Evolutionary conservation across 768 basidiomycete genomes (phyloP), one percentile per base, ranked within the genome.

Genomic region (Candolleomyces efflorescens): DNA sequence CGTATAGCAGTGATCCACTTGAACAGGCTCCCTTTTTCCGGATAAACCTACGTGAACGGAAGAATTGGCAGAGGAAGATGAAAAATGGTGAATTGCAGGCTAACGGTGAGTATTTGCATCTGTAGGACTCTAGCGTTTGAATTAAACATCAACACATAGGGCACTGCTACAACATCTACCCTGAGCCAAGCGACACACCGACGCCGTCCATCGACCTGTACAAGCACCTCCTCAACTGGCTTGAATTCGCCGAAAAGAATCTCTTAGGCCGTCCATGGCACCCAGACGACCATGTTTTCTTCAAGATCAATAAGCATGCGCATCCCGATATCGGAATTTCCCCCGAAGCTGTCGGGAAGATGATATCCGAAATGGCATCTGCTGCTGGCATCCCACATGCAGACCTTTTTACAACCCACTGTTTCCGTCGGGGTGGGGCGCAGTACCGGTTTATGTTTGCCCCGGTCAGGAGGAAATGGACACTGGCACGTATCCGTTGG

Each of bases 391-490:
- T 66, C 12, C 48, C 56, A 17, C 3, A 18, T 5, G 54, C 53
- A 0, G 46, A 43, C 3, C 52, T 39, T 10, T 71, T 60, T 38
- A 64, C 69, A 4, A 71, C 70, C 3, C 71, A 72, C 44, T 70
- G 64, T 38, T 70, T 70, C 47, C 66, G 65, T 11, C 58, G 66
- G 17, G 69, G 72, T 13, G 72, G 72, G 2, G 67, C 68, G 10
- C 70, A 72, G 50, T 73, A 73, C 44, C 61, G 61, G 0, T 71
- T 73, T 54, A 71, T 73, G 65, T 71, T 63, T 60, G 70, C 71
- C 0, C 73, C 67, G 0, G 44, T 69, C n/a, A 39, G 56, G 13
- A 17, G 50, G n/a, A 56, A 63, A 13, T 75, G 73, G 71, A 56
- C 65, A 0, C 47, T 73, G 20, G 52, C 55, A 2, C 53, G 54